phyloP scores from a whole-genome alignment of 345 rosid genomes.

The Garcia nutans region DNA sequence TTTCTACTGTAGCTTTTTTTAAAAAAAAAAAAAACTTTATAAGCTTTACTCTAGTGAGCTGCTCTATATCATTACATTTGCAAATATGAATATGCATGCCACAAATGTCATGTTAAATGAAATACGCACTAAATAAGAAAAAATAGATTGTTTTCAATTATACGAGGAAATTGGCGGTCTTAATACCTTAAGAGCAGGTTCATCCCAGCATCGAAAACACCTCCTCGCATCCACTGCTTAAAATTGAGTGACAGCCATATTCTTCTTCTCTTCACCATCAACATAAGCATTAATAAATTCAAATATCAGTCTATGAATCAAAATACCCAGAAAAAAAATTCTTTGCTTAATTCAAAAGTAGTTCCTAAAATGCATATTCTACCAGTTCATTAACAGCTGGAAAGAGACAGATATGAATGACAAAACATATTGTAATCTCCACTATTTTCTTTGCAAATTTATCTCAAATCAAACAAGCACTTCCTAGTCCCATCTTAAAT shows the following conservation, averaged over 20 bases:
- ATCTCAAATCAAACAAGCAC: no score
- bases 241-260: conserved; percentile 50
- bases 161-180: background rate
- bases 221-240: conserved; percentile 46
- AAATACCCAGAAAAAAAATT: background rate
- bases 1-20: no score
- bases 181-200: conserved; percentile 47
- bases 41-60: no score
- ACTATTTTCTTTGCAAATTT: no score
- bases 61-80: no score
- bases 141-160: background rate
- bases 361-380: no score
- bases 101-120: background rate
- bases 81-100: no score
- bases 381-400: background rate
- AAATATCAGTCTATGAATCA: background rate
- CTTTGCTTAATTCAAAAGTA: no score
- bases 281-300: conserved; percentile 29
- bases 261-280: conserved; percentile 38
- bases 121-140: background rate
- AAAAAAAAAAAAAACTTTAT: no score
- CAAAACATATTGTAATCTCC: no score
- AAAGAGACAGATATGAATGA: background rate
- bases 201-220: conserved; percentile 58
- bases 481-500: no score